Evolutionary conservation across 1,284 basidiomycete species (phyloP).

Genomic region (Ganoderma boninense): DNA sequence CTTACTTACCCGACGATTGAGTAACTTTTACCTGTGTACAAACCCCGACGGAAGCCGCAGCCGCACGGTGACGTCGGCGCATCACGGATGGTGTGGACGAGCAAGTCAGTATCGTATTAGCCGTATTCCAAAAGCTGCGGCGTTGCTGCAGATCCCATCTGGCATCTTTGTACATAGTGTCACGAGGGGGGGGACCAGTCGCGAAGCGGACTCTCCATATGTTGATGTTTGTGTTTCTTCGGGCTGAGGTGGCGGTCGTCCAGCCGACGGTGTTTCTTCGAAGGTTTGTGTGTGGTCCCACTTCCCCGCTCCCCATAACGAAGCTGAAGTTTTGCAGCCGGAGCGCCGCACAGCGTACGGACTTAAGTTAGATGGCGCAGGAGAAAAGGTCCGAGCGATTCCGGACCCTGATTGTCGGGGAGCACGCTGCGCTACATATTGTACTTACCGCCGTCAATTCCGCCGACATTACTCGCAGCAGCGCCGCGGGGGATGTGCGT

Average conservation of each 20-base stretch:
- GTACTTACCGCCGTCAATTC: slow-evolving; percentile 10
- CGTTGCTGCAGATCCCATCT: slow-evolving; percentile 6
- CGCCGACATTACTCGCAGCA: slow-evolving; percentile 6
- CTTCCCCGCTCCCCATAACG: no score
- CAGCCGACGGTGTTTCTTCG: slow-evolving; percentile 9
- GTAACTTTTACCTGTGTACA: slow-evolving; percentile 5
- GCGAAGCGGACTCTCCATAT: background rate
- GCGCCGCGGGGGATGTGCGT: background rate
- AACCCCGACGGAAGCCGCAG: background rate
- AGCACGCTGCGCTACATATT: background rate
- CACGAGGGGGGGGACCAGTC: background rate
- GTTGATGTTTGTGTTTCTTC: background rate
- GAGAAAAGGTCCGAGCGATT: background rate
- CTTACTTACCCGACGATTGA: slow-evolving; percentile 3
- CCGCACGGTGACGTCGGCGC: background rate
- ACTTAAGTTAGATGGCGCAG: background rate
- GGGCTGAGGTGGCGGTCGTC: background rate
- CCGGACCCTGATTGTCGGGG: slow-evolving; percentile 14
- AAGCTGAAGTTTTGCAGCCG: no score
- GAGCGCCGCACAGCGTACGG: slow-evolving; percentile 11
- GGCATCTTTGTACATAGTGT: background rate
- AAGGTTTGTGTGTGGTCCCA: no score
- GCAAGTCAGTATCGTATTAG: no score
- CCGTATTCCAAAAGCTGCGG: no score
- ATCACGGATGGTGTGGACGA: background rate